Evolutionary conservation across 1,139 yeast species (phyloP).

Genomic region (Yamadazyma epiphylla): DNA sequence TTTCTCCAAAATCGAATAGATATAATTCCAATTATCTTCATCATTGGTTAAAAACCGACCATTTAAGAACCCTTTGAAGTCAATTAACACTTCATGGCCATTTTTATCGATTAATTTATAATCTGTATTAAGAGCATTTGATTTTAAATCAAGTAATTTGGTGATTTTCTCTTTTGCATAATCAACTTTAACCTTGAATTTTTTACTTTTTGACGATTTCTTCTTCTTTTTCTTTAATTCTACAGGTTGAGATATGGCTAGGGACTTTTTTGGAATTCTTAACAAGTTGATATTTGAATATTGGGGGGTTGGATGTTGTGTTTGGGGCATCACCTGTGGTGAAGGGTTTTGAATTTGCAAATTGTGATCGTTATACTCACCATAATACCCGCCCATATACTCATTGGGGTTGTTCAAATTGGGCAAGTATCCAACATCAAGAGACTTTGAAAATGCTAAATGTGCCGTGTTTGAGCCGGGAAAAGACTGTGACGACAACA

Average conservation of each 20-base stretch:
- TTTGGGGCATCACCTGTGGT: neutral
- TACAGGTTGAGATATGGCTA: neutral
- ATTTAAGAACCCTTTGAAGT: constrained; percentile 36
- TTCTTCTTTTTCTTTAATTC: neutral
- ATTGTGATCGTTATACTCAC: too few relatives aligned
- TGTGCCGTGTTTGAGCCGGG: constrained; percentile 7
- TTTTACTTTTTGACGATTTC: constrained; percentile 2
- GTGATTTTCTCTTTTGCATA: constrained; percentile 25
- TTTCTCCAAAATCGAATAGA: constrained; percentile 19
- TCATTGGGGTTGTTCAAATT: neutral
- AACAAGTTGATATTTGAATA: neutral
- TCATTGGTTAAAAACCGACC: constrained; percentile 45
- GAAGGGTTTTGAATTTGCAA: neutral
- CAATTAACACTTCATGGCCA: constrained; percentile 21
- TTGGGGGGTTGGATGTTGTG: neutral
- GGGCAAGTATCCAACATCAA: too few relatives aligned
- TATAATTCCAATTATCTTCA: constrained; percentile 36
- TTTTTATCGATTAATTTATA: constrained; percentile 30
- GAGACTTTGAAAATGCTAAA: neutral
- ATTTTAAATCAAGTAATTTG: constrained; percentile 28
- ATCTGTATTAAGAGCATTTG: constrained; percentile 15
- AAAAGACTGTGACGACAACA: constrained; percentile 7
- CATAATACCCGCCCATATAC: too few relatives aligned
- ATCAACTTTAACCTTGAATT: constrained; percentile 16
- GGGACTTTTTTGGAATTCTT: neutral